Base-by-base conservation (phyloP, 2,329 filamentous ascomycete genomes). In the Paraphoma sp. region DNA sequence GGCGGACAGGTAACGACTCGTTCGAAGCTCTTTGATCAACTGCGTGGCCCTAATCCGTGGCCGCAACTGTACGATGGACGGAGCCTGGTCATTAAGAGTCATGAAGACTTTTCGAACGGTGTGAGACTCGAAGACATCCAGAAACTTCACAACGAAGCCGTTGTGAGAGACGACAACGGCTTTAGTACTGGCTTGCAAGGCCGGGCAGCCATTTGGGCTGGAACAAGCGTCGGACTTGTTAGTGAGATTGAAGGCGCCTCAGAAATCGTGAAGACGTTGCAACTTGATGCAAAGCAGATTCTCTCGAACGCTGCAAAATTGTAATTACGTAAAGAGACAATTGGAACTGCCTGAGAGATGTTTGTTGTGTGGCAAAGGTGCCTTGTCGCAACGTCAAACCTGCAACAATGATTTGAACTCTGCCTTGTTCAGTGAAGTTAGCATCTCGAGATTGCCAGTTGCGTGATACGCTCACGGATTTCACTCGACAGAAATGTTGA, bases 191-290 rank as follows among this genome's bases (percentile, higher is more conserved):
- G 81, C 5, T 81, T 82, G 6, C 58, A 69, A 76, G 86, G 64
- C 68, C 86, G 78, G 82, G 84, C 38, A 81, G 84, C 45, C 84
- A 88, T 80, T 7, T 75, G 70, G 72, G 86, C 84, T 11, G 87
- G 87, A 2, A 84, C 85, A 6, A 86, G 84, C 0, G 82, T 89
- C 9, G 87, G 87, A 0, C 73, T 89, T 58, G 79, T 87, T 2
- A 82, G 75, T 31, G 69, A 80, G 41, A 76, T 85, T 1, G 75
- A 79, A 61, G 69, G 76, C 36, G 86, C 86, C 11, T 76, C 65
- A 17, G 78, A 83, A 6, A 86, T 89, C 62, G 80, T 86, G 3
- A 70, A 77, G 45, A 36, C 30, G 3, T 72, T 81, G 7, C 73
- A 80, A 51, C 63, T 70, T n/a, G 78, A 79, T 47, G 74, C 77